phyloP scores from a whole-genome alignment of 176 grass and related monocot species.

The Aegilops bicornis region DNA sequence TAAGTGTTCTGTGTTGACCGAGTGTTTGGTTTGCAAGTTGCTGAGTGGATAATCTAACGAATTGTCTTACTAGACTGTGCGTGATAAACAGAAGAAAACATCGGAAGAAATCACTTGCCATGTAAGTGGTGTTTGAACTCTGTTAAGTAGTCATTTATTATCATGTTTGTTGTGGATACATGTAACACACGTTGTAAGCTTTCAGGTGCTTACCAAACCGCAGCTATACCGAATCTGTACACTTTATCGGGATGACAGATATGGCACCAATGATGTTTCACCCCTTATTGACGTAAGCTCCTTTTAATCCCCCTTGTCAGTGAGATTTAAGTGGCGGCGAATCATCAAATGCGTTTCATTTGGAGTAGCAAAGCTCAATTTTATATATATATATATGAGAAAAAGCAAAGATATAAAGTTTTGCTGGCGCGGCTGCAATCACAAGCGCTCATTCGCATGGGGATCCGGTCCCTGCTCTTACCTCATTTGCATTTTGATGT shows the following conservation, averaged over 20 bases:
- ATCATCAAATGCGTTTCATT: too few species aligned
- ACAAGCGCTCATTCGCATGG: too few species aligned
- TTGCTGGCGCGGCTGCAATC: too few species aligned
- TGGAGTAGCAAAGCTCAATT: neutral
- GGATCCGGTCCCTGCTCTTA: too few species aligned
- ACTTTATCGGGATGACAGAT: neutral
- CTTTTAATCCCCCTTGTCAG: too few species aligned
- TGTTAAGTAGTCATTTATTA: neutral
- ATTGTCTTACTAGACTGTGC: constrained; percentile 59
- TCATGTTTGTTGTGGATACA: constrained; percentile 4
- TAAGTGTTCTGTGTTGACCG: constrained; percentile 32
- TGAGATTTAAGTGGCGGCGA: too few species aligned
- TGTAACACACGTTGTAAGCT: neutral
- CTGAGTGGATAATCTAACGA: constrained; percentile 12
- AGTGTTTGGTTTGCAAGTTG: constrained; percentile 18
- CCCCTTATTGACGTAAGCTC: too few species aligned
- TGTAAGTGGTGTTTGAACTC: constrained; percentile 47
- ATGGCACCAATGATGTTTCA: neutral
- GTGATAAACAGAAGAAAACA: constrained; percentile 94
- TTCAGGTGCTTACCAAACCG: constrained; percentile 92
- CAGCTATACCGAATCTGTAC: constrained; percentile 38
- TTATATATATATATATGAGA: too few species aligned
- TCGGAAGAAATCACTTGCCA: constrained; percentile 85
- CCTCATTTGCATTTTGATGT: too few species aligned
- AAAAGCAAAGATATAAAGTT: too few species aligned